Evolutionary conservation across 495 filamentous ascomycete genomes (phyloP).

Genomic region (Cercophora samala): DNA sequence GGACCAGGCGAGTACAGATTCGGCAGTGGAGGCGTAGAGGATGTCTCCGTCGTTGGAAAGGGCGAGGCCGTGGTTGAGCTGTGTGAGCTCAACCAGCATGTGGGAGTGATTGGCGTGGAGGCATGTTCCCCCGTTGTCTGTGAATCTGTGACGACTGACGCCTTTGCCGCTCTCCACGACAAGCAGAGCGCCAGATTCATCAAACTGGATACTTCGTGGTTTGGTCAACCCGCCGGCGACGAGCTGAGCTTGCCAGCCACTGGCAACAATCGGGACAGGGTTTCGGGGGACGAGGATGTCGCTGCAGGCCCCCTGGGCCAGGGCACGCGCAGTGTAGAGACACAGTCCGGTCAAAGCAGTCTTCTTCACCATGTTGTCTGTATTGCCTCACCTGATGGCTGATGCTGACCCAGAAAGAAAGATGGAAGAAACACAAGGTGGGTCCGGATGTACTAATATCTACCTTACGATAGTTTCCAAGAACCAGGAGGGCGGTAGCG

Average conservation of each 20-base stretch:
- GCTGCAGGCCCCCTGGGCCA: constrained; percentile 28
- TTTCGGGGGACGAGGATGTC: constrained; percentile 38
- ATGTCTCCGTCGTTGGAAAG: constrained; percentile 57
- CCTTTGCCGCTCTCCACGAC: constrained; percentile 54
- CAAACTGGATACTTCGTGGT: constrained; percentile 60
- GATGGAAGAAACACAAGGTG: background rate
- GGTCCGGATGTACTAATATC: background rate
- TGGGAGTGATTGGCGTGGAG: constrained; percentile 38
- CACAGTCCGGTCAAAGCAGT: constrained; percentile 14
- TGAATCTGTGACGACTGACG: constrained; percentile 48
- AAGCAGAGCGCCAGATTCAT: constrained; percentile 53
- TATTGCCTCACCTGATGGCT: background rate
- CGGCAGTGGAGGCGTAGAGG: constrained; percentile 57
- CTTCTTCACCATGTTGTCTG: constrained; percentile 21
- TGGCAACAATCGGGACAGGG: constrained; percentile 50
- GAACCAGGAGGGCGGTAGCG: constrained; percentile 15
- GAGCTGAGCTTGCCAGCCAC: constrained; percentile 54
- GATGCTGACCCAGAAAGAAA: background rate
- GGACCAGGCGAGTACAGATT: constrained; percentile 54
- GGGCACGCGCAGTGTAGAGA: constrained; percentile 19
- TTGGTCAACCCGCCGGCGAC: constrained; percentile 50
- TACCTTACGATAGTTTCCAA: background rate
- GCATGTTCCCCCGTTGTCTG: constrained; percentile 52
- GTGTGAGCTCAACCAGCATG: constrained; percentile 33
- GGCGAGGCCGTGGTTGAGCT: constrained; percentile 64